Conservation (phyloP, 176 grass and related monocot genomes). For the Cymbopogon citratus region DNA sequence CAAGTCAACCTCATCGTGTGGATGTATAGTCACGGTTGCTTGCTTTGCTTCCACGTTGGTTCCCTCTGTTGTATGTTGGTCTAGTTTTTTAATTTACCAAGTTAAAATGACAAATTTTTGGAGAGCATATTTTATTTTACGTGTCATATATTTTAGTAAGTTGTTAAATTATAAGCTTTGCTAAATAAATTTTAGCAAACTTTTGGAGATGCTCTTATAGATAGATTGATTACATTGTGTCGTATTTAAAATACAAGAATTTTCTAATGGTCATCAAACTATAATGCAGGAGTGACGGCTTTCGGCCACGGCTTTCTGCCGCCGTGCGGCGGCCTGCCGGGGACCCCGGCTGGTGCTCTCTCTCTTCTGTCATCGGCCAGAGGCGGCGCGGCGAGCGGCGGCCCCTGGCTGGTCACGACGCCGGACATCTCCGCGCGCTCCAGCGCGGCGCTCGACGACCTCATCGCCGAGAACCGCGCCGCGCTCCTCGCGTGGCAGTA, state of each 20-base stretch:
- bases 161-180: no score
- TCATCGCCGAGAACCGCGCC: slow-evolving; percentile 86
- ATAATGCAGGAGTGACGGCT: slow-evolving; percentile 32
- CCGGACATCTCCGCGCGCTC: slow-evolving; percentile 50
- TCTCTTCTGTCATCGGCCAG: slow-evolving; percentile 73
- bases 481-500: slow-evolving; percentile 58
- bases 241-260: background rate
- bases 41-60: no score
- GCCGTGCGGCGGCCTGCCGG: slow-evolving; percentile 3
- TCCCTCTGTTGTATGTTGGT: no score
- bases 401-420: slow-evolving; percentile 37
- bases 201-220: no score
- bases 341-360: slow-evolving; percentile 58
- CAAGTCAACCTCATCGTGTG: no score
- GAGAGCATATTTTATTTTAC: no score
- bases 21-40: no score
- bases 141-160: no score
- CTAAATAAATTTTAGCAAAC: no score
- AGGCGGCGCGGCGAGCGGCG: background rate
- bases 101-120: no score
- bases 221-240: no score
- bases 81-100: no score
- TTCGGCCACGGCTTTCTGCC: slow-evolving; percentile 28
- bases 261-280: background rate
- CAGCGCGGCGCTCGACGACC: slow-evolving; percentile 69